Evolutionary conservation across 2,329 filamentous ascomycete species (phyloP), one percentile per base, ranked within the genome.

Genomic region (Sclerotinia glacialis): DNA sequence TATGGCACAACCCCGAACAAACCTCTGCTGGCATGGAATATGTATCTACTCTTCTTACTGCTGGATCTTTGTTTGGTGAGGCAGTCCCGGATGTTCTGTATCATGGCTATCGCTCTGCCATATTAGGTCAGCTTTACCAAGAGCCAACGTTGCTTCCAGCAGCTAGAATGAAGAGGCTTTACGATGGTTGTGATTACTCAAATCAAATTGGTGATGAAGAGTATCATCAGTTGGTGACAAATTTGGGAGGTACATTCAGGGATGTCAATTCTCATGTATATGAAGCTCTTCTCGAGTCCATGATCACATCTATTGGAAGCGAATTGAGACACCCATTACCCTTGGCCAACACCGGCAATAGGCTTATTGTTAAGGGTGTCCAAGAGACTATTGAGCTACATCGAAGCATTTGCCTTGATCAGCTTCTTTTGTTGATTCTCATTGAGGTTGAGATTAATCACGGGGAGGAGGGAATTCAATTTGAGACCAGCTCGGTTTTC

Each of bases 201-300:
- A 86, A 89, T 42, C 88, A 91, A 67, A 87, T 98, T 63, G 89
- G 89, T 1, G 91, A 97, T 64, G 92, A 96, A 61, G 89, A 93
- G 61, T 92, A 88, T 70, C 82, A 86, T 50, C 85, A 86, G 66
- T 83, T 96, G n/a, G 83, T 86, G 7, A 83, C 87, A 46, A 82
- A 86, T 6, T 82, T 97, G 12, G 89, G 91, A 34, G 83, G 86
- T 46, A 84, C 84, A 71, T 89, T 83, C 78, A 88, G 72, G 78
- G 83, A 77, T 79, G 87, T 83, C 74, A 85, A 82, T 3, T 79
- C 81, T 49, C 77, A 81, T 23, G 78, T 87, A 12, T 89, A 88
- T 71, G 75, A 81, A 40, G 78, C 81, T n/a, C 75, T 88, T 5
- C 77, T 83, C 23, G 77, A 78, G 4, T 76, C 85, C 47, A 77